Evolutionary conservation across 2,329 filamentous ascomycete genomes (phyloP).

Genomic region (Graphilbum fragrans): DNA sequence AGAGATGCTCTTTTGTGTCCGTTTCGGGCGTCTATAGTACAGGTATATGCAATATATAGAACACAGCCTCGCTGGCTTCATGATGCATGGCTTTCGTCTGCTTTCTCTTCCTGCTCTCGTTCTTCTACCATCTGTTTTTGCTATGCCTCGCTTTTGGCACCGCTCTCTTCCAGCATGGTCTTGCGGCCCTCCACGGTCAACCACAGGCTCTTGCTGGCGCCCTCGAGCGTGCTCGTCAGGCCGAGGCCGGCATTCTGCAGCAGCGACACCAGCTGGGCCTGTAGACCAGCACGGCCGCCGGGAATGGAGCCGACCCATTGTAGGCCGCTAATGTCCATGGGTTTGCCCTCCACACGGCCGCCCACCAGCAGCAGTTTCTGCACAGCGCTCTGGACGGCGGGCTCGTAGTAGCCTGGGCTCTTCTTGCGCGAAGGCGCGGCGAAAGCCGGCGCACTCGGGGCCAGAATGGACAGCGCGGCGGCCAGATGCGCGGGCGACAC

Average conservation of each 20-base stretch:
- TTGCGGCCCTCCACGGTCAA: conserved; percentile 76
- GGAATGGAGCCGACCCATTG: conserved; percentile 60
- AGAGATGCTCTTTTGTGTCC: no score
- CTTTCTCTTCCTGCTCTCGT: no score
- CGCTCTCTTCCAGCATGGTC: conserved; percentile 59
- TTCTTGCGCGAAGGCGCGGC: conserved; percentile 65
- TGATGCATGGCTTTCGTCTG: no score
- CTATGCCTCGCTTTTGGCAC: no score
- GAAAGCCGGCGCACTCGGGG: conserved; percentile 60
- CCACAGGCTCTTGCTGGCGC: conserved; percentile 70
- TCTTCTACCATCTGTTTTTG: no score
- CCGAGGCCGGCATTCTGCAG: conserved; percentile 70
- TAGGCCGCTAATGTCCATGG: conserved; percentile 64
- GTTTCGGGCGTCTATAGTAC: no score
- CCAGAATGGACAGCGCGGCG: conserved; percentile 64
- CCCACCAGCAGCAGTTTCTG: conserved; percentile 81
- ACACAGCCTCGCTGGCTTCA: no score
- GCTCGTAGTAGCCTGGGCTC: conserved; percentile 72
- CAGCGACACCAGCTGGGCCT: conserved; percentile 68
- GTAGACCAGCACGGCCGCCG: conserved; percentile 68
- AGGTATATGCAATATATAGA: no score
- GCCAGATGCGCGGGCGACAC: conserved; percentile 79
- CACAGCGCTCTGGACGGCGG: conserved; percentile 64
- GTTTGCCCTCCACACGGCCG: conserved; percentile 72
- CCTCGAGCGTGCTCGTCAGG: conserved; percentile 67